These are phyloP conservation scores for Aspergillus sp. DNA, from an alignment of 2,329 filamentous ascomycete species.

Conservation along the genomic window DNA sequence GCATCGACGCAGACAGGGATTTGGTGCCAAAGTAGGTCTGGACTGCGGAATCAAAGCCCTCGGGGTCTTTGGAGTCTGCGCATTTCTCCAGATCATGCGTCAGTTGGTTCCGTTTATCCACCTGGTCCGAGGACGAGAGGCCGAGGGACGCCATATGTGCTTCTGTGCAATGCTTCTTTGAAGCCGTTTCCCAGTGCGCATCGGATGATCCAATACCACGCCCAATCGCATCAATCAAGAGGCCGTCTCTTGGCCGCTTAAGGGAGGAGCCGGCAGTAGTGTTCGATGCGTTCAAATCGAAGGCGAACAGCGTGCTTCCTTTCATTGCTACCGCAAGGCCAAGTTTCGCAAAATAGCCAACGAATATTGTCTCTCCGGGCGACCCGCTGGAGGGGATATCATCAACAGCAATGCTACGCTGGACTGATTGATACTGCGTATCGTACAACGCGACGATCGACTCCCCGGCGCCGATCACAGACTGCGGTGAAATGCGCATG, in stretches of 20 bases:
- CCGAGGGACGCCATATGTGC: slow-evolving; percentile 19
- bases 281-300: slow-evolving; percentile 32
- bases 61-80: slow-evolving; percentile 16
- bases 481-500: slow-evolving; percentile 35
- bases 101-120: slow-evolving; percentile 26
- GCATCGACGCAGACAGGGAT: slow-evolving; percentile 16
- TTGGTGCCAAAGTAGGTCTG: slow-evolving; percentile 19
- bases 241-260: slow-evolving; percentile 32
- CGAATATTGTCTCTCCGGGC: slow-evolving; percentile 23
- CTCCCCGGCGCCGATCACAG: slow-evolving; percentile 32
- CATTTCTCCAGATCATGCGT: slow-evolving; percentile 21
- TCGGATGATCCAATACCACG: slow-evolving; percentile 29
- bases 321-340: slow-evolving; percentile 34
- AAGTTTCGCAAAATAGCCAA: slow-evolving; percentile 37
- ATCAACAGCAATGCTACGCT: slow-evolving; percentile 30
- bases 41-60: slow-evolving; percentile 27
- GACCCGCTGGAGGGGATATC: slow-evolving; percentile 18
- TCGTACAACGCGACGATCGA: slow-evolving; percentile 38
- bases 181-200: slow-evolving; percentile 18
- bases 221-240: slow-evolving; percentile 35
- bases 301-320: slow-evolving; percentile 34
- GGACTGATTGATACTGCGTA: slow-evolving; percentile 38
- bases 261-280: slow-evolving; percentile 19
- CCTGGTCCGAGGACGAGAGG: slow-evolving; percentile 22
- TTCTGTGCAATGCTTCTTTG: slow-evolving; percentile 22